Evolutionary conservation across 805 yeast genomes (phyloP), one percentile per base, ranked within the genome.

Genomic region (Spathaspora gorwiae): DNA sequence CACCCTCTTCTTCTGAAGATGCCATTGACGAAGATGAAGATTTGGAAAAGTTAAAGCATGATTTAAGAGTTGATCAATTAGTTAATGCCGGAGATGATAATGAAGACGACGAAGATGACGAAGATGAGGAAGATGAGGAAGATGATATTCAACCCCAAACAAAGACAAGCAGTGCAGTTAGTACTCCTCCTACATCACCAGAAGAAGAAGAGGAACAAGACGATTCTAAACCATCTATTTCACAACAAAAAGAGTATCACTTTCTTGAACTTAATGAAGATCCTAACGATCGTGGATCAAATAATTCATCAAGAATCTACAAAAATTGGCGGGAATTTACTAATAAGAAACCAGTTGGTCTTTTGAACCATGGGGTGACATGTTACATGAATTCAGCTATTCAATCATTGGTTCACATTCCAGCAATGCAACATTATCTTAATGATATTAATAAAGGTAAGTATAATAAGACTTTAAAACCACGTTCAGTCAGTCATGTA

Each of bases 301-400:
- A 81, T 50, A 64, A 66, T 1, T 76, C 84, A 7, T 64, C 59
- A 0, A 72, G 87, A 44, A 83, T 89, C 29, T 59, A 68, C 46
- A 90, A 89, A 61, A 81, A 81, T 47, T 90, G 96, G 90, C 62
- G 78, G n/a, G 76, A 73, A 43, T 66, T 77, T 44, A 61, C 68
- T 11, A 62, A 64, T 3, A 57, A 66, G 35, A 74, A 75, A 32
- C 80, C 83, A 2, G 62, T 75, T 26, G 99, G 99, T 0, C 70
- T 92, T 41, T 65, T 86, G 41, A 92, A 92, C 64, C 90, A 85
- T 54, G 97, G 97, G 35, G 98, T 94, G 39, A 92, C 98, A 3
- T 92, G 99, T 63, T 92, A 92, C 67, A 90, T 92, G 79, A 92
- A 94, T 64, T 84, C 96, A 6, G 97, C 97, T 1, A 83, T 94